Percentiles rank a stretch among this genome's conserved stretches.
These are phyloP conservation scores for Lactarius akahatsu DNA, from an alignment of 768 basidiomycete genomes.

Conservation along the genomic window DNA sequence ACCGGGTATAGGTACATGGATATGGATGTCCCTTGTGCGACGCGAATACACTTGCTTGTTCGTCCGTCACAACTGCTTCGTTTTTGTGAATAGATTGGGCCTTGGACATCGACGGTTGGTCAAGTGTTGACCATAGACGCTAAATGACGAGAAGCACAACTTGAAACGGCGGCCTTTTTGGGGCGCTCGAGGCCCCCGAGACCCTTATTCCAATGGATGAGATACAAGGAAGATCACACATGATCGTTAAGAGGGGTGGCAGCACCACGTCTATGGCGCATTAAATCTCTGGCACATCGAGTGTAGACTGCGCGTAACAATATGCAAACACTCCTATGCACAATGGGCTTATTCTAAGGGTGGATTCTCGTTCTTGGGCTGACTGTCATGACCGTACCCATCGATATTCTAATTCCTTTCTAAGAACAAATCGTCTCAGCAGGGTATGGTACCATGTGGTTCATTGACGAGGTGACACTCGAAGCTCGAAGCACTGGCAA, in stretches of 20 bases:
- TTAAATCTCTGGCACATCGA: neutral
- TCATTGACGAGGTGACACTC: too few relatives aligned
- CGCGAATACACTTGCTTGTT: neutral
- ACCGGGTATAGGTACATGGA: constrained; percentile 63
- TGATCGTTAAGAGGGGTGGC: too few relatives aligned
- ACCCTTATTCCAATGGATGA: neutral
- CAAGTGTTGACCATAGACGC: neutral
- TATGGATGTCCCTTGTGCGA: constrained; percentile 4
- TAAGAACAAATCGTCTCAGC: too few relatives aligned
- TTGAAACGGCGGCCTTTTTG: neutral
- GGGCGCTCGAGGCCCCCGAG: neutral
- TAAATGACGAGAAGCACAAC: neutral
- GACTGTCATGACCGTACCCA: too few relatives aligned
- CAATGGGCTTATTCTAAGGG: too few relatives aligned
- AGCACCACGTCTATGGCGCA: neutral
- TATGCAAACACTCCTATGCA: too few relatives aligned
- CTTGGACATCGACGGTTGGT: neutral
- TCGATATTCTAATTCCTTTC: too few relatives aligned
- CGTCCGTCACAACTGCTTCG: neutral
- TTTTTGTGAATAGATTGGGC: neutral
- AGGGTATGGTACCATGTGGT: too few relatives aligned
- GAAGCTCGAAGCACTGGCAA: too few relatives aligned
- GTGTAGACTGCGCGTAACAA: too few relatives aligned
- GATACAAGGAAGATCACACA: too few relatives aligned
- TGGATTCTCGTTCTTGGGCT: too few relatives aligned